These are phyloP conservation scores for Magnusiomyces clavatus DNA, from an alignment of 1,139 yeast species.

Conservation along the genomic window DNA sequence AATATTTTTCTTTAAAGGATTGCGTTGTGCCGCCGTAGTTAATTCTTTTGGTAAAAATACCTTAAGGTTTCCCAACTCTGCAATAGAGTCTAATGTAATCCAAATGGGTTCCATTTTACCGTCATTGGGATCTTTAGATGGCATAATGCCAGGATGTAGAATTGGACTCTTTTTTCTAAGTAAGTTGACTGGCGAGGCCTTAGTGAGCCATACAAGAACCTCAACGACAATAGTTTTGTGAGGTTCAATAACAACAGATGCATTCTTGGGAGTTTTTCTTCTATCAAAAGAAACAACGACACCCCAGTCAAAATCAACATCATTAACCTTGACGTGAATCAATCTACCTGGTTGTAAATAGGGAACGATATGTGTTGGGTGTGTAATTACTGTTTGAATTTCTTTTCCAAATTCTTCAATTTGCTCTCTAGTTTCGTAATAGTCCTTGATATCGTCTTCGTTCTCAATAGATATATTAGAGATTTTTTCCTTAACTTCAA, in stretches of 20 bases:
- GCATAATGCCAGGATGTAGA: conserved; percentile 83
- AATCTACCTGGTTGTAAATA: conserved; percentile 88
- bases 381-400: conserved; percentile 75
- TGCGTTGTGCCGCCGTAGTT: conserved; percentile 61
- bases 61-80: conserved; percentile 69
- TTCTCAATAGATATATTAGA: conserved; percentile 56
- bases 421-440: conserved; percentile 72
- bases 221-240: conserved; percentile 86
- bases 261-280: conserved; percentile 36
- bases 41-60: conserved; percentile 76
- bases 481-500: conserved; percentile 43
- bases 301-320: conserved; percentile 85
- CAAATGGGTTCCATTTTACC: conserved; percentile 76
- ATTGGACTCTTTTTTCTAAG: conserved; percentile 48
- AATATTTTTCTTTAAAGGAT: conserved; percentile 67
- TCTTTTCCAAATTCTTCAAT: conserved; percentile 66
- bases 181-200: conserved; percentile 50
- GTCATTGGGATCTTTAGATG: conserved; percentile 59
- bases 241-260: conserved; percentile 44
- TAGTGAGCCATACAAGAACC: conserved; percentile 57
- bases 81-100: conserved; percentile 69
- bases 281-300: conserved; percentile 72
- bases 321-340: conserved; percentile 51
- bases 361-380: conserved; percentile 79
- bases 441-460: conserved; percentile 66